Conservation (phyloP, 768 basidiomycete species). For the Mycena alexandri region DNA sequence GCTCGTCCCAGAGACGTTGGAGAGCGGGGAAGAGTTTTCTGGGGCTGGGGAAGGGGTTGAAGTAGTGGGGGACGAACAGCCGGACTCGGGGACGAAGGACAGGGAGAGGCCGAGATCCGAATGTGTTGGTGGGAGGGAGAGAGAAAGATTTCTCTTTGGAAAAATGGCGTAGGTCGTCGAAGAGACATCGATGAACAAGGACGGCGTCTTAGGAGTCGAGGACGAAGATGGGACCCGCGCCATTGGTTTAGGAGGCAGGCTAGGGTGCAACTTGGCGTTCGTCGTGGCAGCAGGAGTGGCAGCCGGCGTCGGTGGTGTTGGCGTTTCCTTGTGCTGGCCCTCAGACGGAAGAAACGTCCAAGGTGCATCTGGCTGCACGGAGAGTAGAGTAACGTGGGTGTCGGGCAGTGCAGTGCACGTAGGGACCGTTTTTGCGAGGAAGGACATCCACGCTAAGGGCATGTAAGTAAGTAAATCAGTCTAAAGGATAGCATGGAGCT, state of each 20-base stretch:
- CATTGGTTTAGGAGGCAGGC: constrained; percentile 46
- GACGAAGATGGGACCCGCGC: constrained; percentile 38
- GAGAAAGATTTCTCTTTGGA: constrained; percentile 56
- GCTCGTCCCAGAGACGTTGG: constrained; percentile 22
- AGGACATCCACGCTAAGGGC: constrained; percentile 73
- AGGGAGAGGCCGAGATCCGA: constrained; percentile 51
- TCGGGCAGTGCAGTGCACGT: constrained; percentile 58
- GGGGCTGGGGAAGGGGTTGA: constrained; percentile 31
- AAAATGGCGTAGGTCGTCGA: constrained; percentile 65
- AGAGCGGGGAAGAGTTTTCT: constrained; percentile 12
- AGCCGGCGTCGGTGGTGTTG: constrained; percentile 9
- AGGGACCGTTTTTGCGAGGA: constrained; percentile 58
- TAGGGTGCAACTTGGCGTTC: constrained; percentile 48
- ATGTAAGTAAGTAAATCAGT: constrained; percentile 19
- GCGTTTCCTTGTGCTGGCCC: constrained; percentile 34
- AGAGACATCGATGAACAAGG: constrained; percentile 60
- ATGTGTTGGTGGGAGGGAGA: constrained; percentile 50
- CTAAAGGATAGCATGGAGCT: constrained; percentile 41
- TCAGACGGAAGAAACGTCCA: constrained; percentile 66
- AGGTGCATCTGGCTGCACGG: constrained; percentile 68
- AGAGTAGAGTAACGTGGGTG: constrained; percentile 71
- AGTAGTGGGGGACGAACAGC: constrained; percentile 37
- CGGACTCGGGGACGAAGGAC: constrained; percentile 50
- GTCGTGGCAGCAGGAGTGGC: constrained; percentile 17
- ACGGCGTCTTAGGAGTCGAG: constrained; percentile 40